Base-by-base conservation (phyloP, 2,329 filamentous ascomycete genomes). In the Aspergillus awamori region DNA sequence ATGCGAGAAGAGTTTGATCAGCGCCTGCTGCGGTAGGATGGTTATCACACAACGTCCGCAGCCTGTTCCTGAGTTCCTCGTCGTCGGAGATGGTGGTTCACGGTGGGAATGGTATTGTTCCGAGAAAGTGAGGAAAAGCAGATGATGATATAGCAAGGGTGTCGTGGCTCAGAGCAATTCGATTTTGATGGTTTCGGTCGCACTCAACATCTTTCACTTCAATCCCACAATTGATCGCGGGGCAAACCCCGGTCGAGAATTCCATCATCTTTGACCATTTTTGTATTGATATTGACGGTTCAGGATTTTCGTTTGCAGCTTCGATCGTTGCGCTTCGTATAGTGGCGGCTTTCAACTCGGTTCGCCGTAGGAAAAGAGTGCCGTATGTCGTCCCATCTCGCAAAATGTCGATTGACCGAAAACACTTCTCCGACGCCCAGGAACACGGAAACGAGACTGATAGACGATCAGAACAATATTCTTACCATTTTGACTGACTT, bases 401-500 rank as follows among this genome's bases (percentile, higher is more conserved):
- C 41, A 48, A 41, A 53, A 51, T 38, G 58, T 57, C 55, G 15
- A 39, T 39, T 53, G 38, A 36, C 62, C 64, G 61, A 62, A 57
- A 52, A 61, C 41, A 60, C 48, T 64, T 64, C 63, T 70, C 70
- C 67, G 65, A 67, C 58, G 57, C 60, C 59, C 65, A 67, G 65
- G 62, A 68, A 61, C 58, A 66, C 63, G 67, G 65, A 64, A 69
- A 61, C 58, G 61, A 64, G 60, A 51, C 65, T 64, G 65, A 22
- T 60, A 48, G 60, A 53, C 55, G 66, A 66, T 58, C 45, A 59
- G 52, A 64, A 39, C 59, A 59, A 57, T 49, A 48, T 65, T 62
- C 77, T 79, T 80, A 80, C 77, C 77, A 80, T 80, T 78, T 79
- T 80, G 77, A 78, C 77, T 77, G 76, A 76, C 68, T 77, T 78